phyloP scores from a whole-genome alignment of 2,329 filamentous ascomycete species.

The Colletotrichum truncatum region DNA sequence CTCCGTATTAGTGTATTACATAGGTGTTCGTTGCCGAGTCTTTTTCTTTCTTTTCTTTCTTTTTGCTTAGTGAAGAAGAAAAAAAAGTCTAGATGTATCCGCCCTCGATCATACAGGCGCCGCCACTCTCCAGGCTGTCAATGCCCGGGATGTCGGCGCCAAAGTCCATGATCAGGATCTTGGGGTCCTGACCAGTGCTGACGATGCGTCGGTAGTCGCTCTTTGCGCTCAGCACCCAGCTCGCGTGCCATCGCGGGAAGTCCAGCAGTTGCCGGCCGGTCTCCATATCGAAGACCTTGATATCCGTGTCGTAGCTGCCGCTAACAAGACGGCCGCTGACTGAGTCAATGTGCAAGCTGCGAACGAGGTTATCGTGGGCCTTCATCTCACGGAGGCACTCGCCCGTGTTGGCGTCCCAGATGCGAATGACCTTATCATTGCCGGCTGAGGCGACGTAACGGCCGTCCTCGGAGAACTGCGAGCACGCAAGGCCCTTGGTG shows the following conservation, averaged over 20 bases:
- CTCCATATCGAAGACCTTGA: constrained; percentile 92
- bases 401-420: constrained; percentile 94
- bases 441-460: constrained; percentile 92
- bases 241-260: constrained; percentile 94
- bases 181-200: constrained; percentile 92
- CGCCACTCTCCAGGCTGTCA: constrained; percentile 62
- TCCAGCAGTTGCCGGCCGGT: constrained; percentile 81
- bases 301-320: constrained; percentile 93
- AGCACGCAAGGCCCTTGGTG: constrained; percentile 92
- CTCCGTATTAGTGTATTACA: constrained; percentile 27
- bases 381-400: constrained; percentile 82
- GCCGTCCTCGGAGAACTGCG: constrained; percentile 96
- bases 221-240: constrained; percentile 97
- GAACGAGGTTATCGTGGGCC: constrained; percentile 87
- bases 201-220: constrained; percentile 95
- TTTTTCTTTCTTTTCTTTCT: not conserved
- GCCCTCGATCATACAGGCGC: constrained; percentile 33
- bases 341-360: constrained; percentile 90
- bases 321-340: constrained; percentile 87
- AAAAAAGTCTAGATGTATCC: constrained; percentile 42
- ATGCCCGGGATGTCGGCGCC: constrained; percentile 69
- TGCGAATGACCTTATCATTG: constrained; percentile 94
- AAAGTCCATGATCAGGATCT: constrained; percentile 95
- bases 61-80: not conserved
- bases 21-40: constrained; percentile 9